A percentile compares a stretch with the other conserved stretches of the same genome.
These are phyloP conservation scores for Ambrosia trifida DNA, from an alignment of 129 eudicot genomes.

Conservation along the genomic window DNA sequence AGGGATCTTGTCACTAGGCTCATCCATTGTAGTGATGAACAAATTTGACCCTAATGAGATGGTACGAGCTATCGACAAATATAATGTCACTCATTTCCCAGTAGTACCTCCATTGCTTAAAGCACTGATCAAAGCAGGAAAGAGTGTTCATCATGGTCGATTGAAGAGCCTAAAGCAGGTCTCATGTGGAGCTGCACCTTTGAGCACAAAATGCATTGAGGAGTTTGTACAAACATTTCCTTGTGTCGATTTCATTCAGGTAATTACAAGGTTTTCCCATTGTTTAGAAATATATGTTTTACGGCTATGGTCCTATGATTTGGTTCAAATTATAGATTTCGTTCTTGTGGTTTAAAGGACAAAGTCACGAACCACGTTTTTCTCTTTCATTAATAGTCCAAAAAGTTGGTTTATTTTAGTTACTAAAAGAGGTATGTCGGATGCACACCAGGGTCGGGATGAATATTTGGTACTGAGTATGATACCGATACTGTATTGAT, in stretches of 20 bases:
- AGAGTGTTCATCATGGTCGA: slow-evolving; percentile 9
- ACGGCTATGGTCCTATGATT: no score
- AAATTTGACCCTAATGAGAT: slow-evolving; percentile 53
- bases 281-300: no score
- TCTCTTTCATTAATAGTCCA: no score
- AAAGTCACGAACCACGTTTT: no score
- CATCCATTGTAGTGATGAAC: slow-evolving; percentile 57
- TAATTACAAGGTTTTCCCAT: slow-evolving; percentile 7
- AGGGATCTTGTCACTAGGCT: slow-evolving; percentile 63
- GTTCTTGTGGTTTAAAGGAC: no score
- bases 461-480: no score
- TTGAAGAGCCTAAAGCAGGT: slow-evolving; percentile 69
- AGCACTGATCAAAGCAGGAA: slow-evolving; percentile 48
- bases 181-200: slow-evolving; percentile 74
- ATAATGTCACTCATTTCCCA: slow-evolving; percentile 64
- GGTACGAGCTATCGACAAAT: slow-evolving; percentile 47
- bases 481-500: no score
- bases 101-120: slow-evolving; percentile 66
- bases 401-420: no score
- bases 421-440: no score
- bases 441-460: no score
- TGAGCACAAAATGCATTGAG: slow-evolving; percentile 39
- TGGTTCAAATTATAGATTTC: no score
- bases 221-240: slow-evolving; percentile 59
- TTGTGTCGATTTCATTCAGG: slow-evolving; percentile 79